phyloP scores from a whole-genome alignment of 2,329 filamentous ascomycete species.

The Cytospora chrysosperma region DNA sequence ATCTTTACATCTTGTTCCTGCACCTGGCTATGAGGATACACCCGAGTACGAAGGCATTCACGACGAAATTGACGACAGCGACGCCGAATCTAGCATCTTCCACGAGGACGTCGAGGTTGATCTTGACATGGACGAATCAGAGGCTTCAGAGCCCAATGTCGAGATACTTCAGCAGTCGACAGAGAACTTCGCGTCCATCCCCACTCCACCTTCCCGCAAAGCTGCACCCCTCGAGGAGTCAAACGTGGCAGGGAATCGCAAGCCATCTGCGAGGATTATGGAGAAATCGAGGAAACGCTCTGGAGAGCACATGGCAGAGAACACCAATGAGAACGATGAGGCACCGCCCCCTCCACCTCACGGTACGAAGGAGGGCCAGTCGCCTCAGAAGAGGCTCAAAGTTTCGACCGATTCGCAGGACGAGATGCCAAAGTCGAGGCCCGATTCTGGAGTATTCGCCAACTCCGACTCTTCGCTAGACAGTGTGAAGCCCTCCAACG shows the following conservation, averaged over 20 bases:
- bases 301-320: constrained; percentile 49
- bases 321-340: constrained; percentile 40
- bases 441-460: constrained; percentile 25
- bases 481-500: constrained; percentile 21
- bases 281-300: constrained; percentile 33
- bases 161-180: constrained; percentile 45
- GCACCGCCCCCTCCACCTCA: constrained; percentile 37
- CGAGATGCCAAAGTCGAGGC: constrained; percentile 19
- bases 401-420: constrained; percentile 23
- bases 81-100: constrained; percentile 43
- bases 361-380: constrained; percentile 31
- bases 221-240: constrained; percentile 54
- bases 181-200: constrained; percentile 34
- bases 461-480: constrained; percentile 30
- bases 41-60: constrained; percentile 30
- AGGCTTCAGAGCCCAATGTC: constrained; percentile 44
- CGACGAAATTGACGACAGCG: constrained; percentile 35
- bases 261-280: constrained; percentile 47
- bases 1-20: constrained; percentile 42
- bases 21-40: constrained; percentile 34
- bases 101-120: constrained; percentile 42
- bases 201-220: constrained; percentile 47
- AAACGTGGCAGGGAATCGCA: constrained; percentile 49
- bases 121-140: constrained; percentile 40
- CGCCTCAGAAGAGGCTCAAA: constrained; percentile 33